A percentile compares a stretch with the other conserved stretches of the same genome.
phyloP scores from a whole-genome alignment of 257 asterid species.

The Solanum paucissectum region DNA sequence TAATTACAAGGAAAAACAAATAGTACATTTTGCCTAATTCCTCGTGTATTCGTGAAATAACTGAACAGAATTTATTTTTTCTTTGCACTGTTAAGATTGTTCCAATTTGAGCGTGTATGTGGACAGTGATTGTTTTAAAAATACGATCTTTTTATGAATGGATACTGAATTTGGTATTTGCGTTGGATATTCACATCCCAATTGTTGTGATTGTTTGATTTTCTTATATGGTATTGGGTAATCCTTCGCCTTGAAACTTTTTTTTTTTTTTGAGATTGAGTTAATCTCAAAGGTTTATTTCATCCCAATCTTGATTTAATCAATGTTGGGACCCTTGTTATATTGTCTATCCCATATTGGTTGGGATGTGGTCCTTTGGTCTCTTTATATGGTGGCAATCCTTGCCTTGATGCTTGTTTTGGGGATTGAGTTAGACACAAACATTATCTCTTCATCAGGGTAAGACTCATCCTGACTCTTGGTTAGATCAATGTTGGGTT shows the following conservation, averaged over 20 bases:
- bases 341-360: background rate
- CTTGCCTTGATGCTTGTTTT: background rate
- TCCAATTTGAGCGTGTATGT: background rate
- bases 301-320: background rate
- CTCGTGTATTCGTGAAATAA: background rate
- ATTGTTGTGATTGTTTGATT: background rate
- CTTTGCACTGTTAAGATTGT: background rate
- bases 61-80: background rate
- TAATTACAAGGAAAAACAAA: background rate
- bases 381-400: background rate
- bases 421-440: background rate
- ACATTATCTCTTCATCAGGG: background rate
- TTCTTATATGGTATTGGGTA: background rate
- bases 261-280: background rate
- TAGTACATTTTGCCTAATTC: background rate
- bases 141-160: background rate
- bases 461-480: background rate
- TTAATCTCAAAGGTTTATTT: background rate
- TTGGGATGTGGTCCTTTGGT: background rate
- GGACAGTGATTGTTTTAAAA: background rate
- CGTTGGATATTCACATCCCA: background rate
- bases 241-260: background rate
- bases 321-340: background rate
- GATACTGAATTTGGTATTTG: background rate
- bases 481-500: background rate